A percentile compares a stretch with the other conserved stretches of the same genome.
Conservation (phyloP, 306 rosid species). For the Alnus glutinosa region DNA sequence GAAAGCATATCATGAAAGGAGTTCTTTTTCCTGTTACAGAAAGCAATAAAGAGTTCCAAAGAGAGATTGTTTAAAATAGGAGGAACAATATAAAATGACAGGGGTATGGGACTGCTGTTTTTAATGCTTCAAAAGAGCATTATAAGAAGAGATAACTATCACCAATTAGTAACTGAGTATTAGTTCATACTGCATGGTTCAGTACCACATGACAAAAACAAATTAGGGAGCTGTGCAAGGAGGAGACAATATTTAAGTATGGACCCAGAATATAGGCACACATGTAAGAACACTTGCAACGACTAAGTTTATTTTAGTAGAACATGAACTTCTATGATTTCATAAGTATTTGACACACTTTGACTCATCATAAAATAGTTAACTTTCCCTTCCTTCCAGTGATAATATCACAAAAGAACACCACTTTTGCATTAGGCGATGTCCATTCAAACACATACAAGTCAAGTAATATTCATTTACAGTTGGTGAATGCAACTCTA, state of each 20-base stretch:
- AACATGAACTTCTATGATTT: not conserved
- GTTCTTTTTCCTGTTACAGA: not conserved
- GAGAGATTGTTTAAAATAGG: not conserved
- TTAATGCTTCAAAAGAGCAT: not conserved
- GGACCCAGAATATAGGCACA: not conserved
- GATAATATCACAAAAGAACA: not conserved
- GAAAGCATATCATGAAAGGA: not conserved
- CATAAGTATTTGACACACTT: not conserved
- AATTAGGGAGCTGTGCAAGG: not conserved
- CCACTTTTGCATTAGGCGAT: not conserved
- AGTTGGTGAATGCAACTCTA: not conserved
- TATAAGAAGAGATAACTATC: not conserved
- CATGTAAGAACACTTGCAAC: not conserved
- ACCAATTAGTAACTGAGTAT: not conserved
- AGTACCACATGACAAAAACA: not conserved
- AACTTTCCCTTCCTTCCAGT: not conserved
- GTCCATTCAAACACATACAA: not conserved
- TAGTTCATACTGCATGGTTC: not conserved
- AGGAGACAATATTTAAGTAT: conserved; percentile 1
- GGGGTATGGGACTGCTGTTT: not conserved
- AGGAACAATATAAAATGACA: not conserved
- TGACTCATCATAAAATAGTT: not conserved
- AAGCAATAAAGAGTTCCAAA: not conserved
- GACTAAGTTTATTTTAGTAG: not conserved
- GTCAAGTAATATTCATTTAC: not conserved